These are phyloP conservation scores for Quercus cerris DNA, from an alignment of 306 rosid species.

Conservation along the genomic window DNA sequence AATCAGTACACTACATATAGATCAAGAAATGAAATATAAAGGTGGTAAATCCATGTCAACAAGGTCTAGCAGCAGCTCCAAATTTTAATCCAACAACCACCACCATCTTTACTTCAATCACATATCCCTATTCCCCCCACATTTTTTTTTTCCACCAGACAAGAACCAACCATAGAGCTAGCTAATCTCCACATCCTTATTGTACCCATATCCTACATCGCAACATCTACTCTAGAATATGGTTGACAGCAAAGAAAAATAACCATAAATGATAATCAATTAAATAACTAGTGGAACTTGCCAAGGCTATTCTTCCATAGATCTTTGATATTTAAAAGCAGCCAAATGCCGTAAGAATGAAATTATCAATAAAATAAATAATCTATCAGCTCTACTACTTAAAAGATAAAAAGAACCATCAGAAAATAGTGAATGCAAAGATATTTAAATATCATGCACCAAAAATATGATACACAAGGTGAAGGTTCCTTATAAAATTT, in stretches of 20 bases:
- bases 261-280: neutral
- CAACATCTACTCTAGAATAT: neutral
- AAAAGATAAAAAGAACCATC: neutral
- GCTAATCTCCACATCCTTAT: no score
- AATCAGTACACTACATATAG: neutral
- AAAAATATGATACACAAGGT: neutral
- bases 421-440: neutral
- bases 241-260: neutral
- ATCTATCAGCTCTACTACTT: neutral
- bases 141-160: no score
- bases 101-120: neutral
- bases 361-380: neutral
- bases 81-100: neutral
- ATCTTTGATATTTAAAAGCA: neutral
- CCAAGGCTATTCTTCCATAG: neutral
- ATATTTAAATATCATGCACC: conserved; percentile 1
- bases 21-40: neutral
- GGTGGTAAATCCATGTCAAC: neutral
- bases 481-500: conserved; percentile 9
- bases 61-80: neutral
- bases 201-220: no score
- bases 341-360: neutral
- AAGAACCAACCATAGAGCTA: no score
- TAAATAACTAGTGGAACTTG: neutral
- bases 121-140: no score